Evolutionary conservation across 148 eudicot genomes (phyloP).

Genomic region (Limonium bicolor): DNA sequence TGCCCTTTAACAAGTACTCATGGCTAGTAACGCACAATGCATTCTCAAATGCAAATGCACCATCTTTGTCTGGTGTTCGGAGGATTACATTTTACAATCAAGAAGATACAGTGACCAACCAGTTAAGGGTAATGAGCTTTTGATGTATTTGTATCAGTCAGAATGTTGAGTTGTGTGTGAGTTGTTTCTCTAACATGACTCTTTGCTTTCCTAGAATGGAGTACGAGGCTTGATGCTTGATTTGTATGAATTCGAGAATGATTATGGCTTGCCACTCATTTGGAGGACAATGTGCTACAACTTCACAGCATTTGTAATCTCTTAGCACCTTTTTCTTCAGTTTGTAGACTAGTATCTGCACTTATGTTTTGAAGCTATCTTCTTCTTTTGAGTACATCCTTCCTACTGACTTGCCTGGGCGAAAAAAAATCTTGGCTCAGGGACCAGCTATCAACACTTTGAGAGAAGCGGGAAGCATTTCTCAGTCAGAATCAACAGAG

Average conservation of each 20-base stretch:
- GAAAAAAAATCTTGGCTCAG: not conserved
- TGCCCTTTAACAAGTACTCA: constrained; percentile 1
- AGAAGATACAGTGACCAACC: not conserved
- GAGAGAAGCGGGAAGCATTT: too few species aligned
- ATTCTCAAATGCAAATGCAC: not conserved
- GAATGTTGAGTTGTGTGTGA: not conserved
- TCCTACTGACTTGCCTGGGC: not conserved
- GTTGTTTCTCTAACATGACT: not conserved
- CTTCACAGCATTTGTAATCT: constrained; percentile 4
- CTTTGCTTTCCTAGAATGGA: not conserved
- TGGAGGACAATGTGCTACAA: not conserved
- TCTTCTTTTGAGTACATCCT: not conserved
- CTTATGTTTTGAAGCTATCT: not conserved
- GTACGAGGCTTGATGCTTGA: constrained; percentile 2
- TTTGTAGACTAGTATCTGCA: too few species aligned
- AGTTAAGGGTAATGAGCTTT: not conserved
- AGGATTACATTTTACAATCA: not conserved
- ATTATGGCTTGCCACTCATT: not conserved
- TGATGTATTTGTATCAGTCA: not conserved
- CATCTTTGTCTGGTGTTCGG: not conserved
- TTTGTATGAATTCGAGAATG: not conserved
- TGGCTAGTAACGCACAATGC: not conserved
- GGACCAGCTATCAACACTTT: not conserved
- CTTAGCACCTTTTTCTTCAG: not conserved
- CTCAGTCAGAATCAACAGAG: constrained; percentile 9